Evolutionary conservation across 2,329 filamentous ascomycete genomes (phyloP), one percentile per base, ranked within the genome.

Genomic region (Aureobasidium sp.): DNA sequence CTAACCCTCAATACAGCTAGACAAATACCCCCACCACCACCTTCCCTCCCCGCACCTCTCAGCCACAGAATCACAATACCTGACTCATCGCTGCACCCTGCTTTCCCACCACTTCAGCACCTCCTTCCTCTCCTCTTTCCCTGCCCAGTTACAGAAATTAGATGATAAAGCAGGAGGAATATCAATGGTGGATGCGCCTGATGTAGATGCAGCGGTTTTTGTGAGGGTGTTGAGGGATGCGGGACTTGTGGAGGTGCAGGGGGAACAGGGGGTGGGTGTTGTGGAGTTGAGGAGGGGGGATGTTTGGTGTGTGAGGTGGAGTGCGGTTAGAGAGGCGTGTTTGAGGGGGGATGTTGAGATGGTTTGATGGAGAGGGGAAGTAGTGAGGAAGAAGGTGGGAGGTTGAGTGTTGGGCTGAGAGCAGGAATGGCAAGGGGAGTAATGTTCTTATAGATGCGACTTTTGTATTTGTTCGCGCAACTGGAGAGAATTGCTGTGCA

Each of bases 121-220:
- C 1, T 93, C 90, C 1, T 99, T 99, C 70, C 81, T 99, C 16
- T 82, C 81, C 0, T 85, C 88, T 13, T 97, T 99, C 68, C 94
- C 94, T 0, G 77, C 83, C 15, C 80, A 84, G 49, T 75, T 99
- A 68, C 88, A 93, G 73, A 86, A 91, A 67, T 78, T 99, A 59
- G 95, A 97, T 75, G 94, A 99, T 76, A 90, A 88, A 13, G 86
- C 89, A 0, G 93, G 91, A 34, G 92, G 92, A 10, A 87, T 93
- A 62, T 91, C 84, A 76, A 99, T 99, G 94, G 85, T 97, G 36
- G 91, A 96, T 70, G 80, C 83, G 2, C 94, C 94, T 0, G 94
- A 97, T 72, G 76, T 86, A 52, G 89, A 94, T 64, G 81, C 83
- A 2, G 91, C 91, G 8, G 92, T 97, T 2, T 97, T 99, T 74